Base-by-base conservation (phyloP, 306 rosid genomes). In the Albizia julibrissin region DNA sequence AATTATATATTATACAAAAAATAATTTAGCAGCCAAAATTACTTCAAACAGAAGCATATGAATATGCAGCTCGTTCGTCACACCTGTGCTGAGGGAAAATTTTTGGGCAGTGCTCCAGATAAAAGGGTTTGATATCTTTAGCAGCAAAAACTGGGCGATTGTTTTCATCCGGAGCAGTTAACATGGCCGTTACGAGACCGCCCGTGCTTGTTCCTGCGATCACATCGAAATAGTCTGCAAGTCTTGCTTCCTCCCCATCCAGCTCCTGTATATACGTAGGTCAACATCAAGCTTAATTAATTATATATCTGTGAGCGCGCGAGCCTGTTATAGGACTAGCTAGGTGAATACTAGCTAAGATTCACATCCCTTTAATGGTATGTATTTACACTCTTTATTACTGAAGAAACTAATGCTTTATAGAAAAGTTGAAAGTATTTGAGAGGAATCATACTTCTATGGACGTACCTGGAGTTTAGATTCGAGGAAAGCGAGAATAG, bases 181-280 rank as follows among this genome's bases (percentile, higher is more conserved):
- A 34, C 94, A 92, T 92, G 69, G 94, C 84, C 0, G 94, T 87
- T 56, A 92, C 85, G 21, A 90, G 89, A 2, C 97, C 93, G 3
- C 97, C 94, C 0, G 97, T 91, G 78, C 93, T 91, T 56, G 96
- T 91, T 78, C 94, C 96, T 6, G 94, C 75, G 44, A 91, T 87
- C 40, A 91, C 89, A 44, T 91, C 96, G 31, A 91, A 91, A 61
- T 91, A 91, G 69, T 91, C 97, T n/a, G 92, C 91, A 3, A 92
- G 83, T 42, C 94, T 89, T 66, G 94, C 93, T 16, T 84, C 88
- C 21, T 90, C 89, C 1, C 97, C 97, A 14, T 89, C 97, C 59
- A 87, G 50, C 70, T 90, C 86, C 95, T 89, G 74, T 27, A 73
- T 3, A 37, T 37, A 37, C 39, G 5, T 37, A 29, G 31, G 16